A percentile compares a stretch with the other conserved stretches of the same genome.
phyloP scores from a whole-genome alignment of 495 filamentous ascomycete species.

The Trichoderma virens region DNA sequence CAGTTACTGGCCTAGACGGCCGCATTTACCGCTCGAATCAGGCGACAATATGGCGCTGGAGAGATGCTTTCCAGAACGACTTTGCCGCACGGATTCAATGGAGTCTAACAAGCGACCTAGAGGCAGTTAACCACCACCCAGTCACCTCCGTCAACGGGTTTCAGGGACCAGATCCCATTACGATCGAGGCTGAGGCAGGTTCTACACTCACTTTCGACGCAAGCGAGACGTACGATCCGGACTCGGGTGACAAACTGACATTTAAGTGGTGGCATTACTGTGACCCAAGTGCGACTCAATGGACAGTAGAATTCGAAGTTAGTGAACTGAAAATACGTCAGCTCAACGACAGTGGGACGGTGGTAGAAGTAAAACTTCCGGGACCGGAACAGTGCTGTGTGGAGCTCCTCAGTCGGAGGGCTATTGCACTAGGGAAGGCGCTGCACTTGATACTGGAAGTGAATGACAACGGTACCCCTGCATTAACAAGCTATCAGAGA shows the following conservation, averaged over 20 bases:
- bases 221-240: conserved; percentile 35
- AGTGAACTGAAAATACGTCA: conserved; percentile 24
- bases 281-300: conserved; percentile 36
- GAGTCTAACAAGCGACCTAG: conserved; percentile 26
- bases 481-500: conserved; percentile 33
- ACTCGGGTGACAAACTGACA: conserved; percentile 26
- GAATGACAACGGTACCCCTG: conserved; percentile 25
- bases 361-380: conserved; percentile 29
- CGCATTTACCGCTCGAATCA: conserved; percentile 32
- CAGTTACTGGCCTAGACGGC: conserved; percentile 31
- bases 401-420: conserved; percentile 22
- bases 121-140: conserved; percentile 34
- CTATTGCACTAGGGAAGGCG: conserved; percentile 21
- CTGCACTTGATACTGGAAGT: conserved; percentile 38
- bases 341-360: conserved; percentile 18
- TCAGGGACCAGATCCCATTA: conserved; percentile 23
- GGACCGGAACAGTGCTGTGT: conserved; percentile 27
- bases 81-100: conserved; percentile 45
- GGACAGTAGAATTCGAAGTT: conserved; percentile 32
- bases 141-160: conserved; percentile 34
- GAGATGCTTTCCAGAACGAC: conserved; percentile 41
- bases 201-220: conserved; percentile 34
- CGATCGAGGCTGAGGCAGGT: conserved; percentile 27
- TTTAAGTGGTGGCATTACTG: conserved; percentile 44
- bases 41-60: conserved; percentile 45